These are phyloP conservation scores for Candida michaelii DNA, from an alignment of 805 yeast genomes.

Conservation along the genomic window DNA sequence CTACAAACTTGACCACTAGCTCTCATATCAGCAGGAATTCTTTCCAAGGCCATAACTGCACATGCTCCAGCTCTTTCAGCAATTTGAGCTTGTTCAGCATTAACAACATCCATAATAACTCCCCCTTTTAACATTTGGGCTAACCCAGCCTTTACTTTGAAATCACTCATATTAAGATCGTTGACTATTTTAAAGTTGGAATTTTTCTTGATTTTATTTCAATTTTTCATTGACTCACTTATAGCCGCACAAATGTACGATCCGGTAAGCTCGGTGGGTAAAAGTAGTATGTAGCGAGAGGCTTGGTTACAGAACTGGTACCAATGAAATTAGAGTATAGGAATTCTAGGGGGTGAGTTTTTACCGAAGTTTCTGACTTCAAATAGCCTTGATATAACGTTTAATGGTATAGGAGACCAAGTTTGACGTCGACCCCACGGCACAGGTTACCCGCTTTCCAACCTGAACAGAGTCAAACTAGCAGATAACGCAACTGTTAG, in stretches of 20 bases:
- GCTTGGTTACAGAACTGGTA: too few relatives aligned
- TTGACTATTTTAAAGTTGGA: background rate
- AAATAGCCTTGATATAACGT: too few relatives aligned
- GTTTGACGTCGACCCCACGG: too few relatives aligned
- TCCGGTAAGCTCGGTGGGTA: background rate
- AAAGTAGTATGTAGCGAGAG: background rate
- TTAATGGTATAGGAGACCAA: too few relatives aligned
- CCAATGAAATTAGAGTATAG: too few relatives aligned
- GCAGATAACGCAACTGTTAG: conserved; percentile 1
- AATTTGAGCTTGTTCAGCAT: conserved; percentile 73
- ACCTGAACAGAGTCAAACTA: conserved; percentile 1
- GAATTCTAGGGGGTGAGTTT: too few relatives aligned
- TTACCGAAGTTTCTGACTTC: too few relatives aligned
- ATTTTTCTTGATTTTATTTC: background rate
- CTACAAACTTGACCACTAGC: conserved; percentile 80
- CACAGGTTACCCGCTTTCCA: background rate
- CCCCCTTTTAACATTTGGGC: conserved; percentile 87
- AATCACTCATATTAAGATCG: conserved; percentile 15
- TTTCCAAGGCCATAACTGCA: conserved; percentile 86
- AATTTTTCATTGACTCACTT: conserved; percentile 1
- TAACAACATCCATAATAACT: conserved; percentile 74
- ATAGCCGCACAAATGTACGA: background rate
- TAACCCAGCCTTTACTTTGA: conserved; percentile 69
- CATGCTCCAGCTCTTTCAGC: conserved; percentile 87
- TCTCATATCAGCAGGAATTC: conserved; percentile 84